Evolutionary conservation across 768 basidiomycete species (phyloP), one percentile per base, ranked within the genome.

Genomic region (Hypholoma sublateritium): DNA sequence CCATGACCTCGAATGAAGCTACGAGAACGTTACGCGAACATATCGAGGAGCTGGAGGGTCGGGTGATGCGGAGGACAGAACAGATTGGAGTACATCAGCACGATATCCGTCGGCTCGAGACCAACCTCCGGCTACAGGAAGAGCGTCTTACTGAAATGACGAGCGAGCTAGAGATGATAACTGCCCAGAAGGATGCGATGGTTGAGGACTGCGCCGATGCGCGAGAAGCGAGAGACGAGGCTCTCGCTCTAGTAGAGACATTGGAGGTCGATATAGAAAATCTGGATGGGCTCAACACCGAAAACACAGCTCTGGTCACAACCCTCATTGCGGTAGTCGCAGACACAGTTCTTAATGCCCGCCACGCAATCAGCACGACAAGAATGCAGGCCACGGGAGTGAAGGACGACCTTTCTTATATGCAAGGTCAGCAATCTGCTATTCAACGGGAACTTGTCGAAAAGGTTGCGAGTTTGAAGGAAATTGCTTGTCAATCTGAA

Each of bases 131-230:
- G 54, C 72, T 93, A 34, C 85, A 89, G 55, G 91, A 93, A 67
- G 91, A 93, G 24, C 78, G 88, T 6, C 69, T 91, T 37, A 69
- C 67, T 2, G 91, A 93, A 73, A 80, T 90, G 81, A 85, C 80
- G 2, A 69, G 67, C 16, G 91, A 93, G 62, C 68, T 91, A 56
- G 90, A 90, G 64, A 80, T 80, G 58, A 73, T 86, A 56, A 76
- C 72, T 19, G 79, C 83, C 4, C 82, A 91, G 74, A 90, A 87
- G 68, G 83, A 84, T 55, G 85, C 88, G 1, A 90, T 93, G 88
- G 82, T 93, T 0, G 90, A 92, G 59, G 91, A 93, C 65, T 93
- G 91, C 63, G 86, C 86, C 4, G 84, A 87, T 53, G 89, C 89
- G 2, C 77, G 91, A 52, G 87, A 87, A 53, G 82, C 86, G 19